phyloP scores from a whole-genome alignment of 1,284 basidiomycete genomes.

The Peniophora sp. region DNA sequence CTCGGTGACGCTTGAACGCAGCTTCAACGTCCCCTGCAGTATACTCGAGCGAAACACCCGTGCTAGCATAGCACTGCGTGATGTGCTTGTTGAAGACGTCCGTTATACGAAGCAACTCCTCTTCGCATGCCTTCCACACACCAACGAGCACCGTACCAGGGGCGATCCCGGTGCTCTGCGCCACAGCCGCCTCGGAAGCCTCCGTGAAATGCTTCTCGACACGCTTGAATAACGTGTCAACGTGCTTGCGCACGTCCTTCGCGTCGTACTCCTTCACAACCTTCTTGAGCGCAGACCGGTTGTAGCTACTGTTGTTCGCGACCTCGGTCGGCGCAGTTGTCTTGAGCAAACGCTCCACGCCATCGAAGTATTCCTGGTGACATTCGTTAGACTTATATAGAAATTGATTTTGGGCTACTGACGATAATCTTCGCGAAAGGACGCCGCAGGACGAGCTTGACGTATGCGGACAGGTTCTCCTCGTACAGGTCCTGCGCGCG shows the following conservation, averaged over 20 bases:
- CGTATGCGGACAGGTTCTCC: conserved; percentile 81
- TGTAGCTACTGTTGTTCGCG: conserved; percentile 70
- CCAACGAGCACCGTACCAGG: conserved; percentile 67
- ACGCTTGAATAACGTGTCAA: conserved; percentile 84
- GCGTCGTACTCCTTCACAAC: conserved; percentile 78
- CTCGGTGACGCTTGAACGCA: conserved; percentile 64
- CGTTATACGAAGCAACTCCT: conserved; percentile 69
- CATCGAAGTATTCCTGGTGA: conserved; percentile 87
- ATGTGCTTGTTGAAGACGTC: conserved; percentile 65
- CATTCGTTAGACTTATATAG: not conserved
- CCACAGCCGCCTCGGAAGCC: conserved; percentile 56
- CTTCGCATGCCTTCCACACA: conserved; percentile 86
- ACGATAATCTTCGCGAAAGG: conserved; percentile 88
- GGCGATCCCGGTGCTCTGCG: conserved; percentile 50
- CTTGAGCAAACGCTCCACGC: conserved; percentile 79
- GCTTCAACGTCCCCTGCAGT: conserved; percentile 67
- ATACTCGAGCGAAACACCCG: conserved; percentile 68
- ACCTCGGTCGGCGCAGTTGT: conserved; percentile 80
- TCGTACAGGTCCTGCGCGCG: conserved; percentile 81
- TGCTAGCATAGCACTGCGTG: conserved; percentile 69
- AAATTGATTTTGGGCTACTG: conserved; percentile 20
- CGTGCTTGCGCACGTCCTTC: conserved; percentile 83
- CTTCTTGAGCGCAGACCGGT: conserved; percentile 73
- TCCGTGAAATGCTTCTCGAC: conserved; percentile 96
- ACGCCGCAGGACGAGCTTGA: conserved; percentile 80